Evolutionary conservation across 2,329 filamentous ascomycete species (phyloP), one percentile per base, ranked within the genome.

Genomic region (Fusarium tanahbumbuense): DNA sequence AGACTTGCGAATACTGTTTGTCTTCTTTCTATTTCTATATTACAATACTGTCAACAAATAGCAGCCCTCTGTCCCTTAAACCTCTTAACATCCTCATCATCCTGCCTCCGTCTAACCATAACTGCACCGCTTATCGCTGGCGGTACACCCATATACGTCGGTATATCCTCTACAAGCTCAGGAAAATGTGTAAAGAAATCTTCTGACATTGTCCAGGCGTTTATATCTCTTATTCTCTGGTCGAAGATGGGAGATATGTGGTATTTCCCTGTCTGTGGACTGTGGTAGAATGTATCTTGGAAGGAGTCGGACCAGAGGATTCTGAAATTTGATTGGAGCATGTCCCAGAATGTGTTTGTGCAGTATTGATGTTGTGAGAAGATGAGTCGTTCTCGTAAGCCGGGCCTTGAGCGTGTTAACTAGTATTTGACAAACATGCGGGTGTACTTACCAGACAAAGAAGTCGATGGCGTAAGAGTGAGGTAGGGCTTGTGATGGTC

Each of bases 391-490:
- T 78, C 76, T 15, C 76, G 63, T 1, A 78, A 22, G 3, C 76
- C 76, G 0, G 76, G 76, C 76, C 76, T 77, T 9, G 11, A 13
- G 15, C 15, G 2, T 10, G 25, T 68, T 5, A 60, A 5, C 5
- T 23, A 6, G 5, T 23, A 6, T 23, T 23, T 6, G 5, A 23
- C 5, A 25, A 9, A 25, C 8, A 9, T 25, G 23, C 5, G 23
- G 4, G 4, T n/a, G 13, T 2, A 49, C 70, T 18, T 70, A 76
- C 76, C 76, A 78, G 25, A 76, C 75, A 6, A 78, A 76, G 40
- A 76, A 78, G 60, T 78, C 76, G 11, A 78, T 77, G 3, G 73
- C 76, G 25, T 75, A 76, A 0, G 76, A 73, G 11, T 78, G 76
- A 2, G 76, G 67, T 2, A 78, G 34, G 1, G 60, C 49, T 54